Base-by-base conservation (phyloP, 169 alveolate species). In the Eimeria sp. region DNA sequence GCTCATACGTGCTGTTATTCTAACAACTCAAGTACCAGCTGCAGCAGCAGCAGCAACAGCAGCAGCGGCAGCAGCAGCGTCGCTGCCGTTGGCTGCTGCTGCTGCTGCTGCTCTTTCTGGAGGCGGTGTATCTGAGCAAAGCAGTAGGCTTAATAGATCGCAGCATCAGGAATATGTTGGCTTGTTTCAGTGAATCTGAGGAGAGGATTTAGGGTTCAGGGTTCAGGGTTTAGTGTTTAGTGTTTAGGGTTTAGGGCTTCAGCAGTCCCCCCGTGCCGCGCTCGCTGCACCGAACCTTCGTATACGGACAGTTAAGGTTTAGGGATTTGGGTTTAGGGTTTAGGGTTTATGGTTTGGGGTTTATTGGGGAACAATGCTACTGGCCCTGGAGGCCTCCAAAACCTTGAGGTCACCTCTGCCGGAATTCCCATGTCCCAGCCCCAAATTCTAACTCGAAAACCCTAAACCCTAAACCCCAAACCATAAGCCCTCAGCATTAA, bases 141-240 rank as follows among this genome's bases (percentile, higher is more conserved):
- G 18, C 27, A 76, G 63, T 4, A 76, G 51, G 40, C n/a, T 4
- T 40, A 47, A 43, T 22, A 76, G 40, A 43, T 76, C 61, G 61
- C 61, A 34, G 87, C 54, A 49, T 13, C 27, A 76, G 87, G 40
- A 43, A 76, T 47, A 76, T 34, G 61, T 22, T 76, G 87, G 87
- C 63, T 76, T 76, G 61, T 25, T 76, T 76, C 57, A 43, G 61
- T 11, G 80, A 14, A 70, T 40, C 47, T 9, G 45, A n/a, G 80
- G 10, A 27, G n/a, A 40, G 16, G 80, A 47, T 9, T 70, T 40
- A 70, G 80, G 80, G 47, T 70, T 70, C 30, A 70, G 47, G 80
- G 80, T n/a, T 82, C 51, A 51, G 72, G 90, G 72, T 82, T 51
- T 82, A 54, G 90, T 49, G 90, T 11, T 82, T 34, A 82, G 87